Evolutionary conservation across 768 basidiomycete species (phyloP), one percentile per base, ranked within the genome.

Genomic region (Xerocomellus intermedius): DNA sequence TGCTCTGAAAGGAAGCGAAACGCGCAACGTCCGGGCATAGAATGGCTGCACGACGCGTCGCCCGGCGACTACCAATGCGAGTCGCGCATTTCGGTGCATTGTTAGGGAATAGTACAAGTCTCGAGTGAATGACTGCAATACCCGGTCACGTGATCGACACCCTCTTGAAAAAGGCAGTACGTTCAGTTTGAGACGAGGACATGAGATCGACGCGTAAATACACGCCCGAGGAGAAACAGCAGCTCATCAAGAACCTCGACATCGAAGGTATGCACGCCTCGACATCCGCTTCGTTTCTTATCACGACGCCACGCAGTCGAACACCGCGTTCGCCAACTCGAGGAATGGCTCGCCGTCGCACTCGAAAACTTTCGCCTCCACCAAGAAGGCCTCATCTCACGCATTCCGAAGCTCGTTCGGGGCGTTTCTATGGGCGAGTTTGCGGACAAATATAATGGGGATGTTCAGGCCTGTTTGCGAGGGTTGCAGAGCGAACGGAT

Each of bases 371-470:
- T 91, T 66, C 81, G 78, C 2, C 78, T 85, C 24, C 87, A 87
- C 62, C 87, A 89, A 65, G 88, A 91, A 64, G 83, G 83, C 0
- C 84, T 84, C 53, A 81, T 91, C 3, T 81, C 80, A 17, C 82
- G 86, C 48, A 87, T 91, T 32, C 90, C 89, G 1, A 88, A 84
- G 62, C 82, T 85, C 59, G 84, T 92, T 35, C 81, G 88, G 33
- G 73, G 73, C 28, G 83, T 91, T 69, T 82, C 83, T 14, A 83
- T 92, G 80, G 82, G 82, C 58, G 89, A 91, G 42, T 90, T 92
- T 68, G 85, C 83, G 17, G 81, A 83, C 56, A 89, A 87, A 65
- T 91, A 91, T 71, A 77, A 85, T 49, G 90, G 87, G 3, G 85
- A 90, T 62, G 74, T 89, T 24, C 87, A 89, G 64, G 82, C 81